These are phyloP conservation scores for Tuber indicum DNA, from an alignment of 495 filamentous ascomycete genomes.

Conservation along the genomic window DNA sequence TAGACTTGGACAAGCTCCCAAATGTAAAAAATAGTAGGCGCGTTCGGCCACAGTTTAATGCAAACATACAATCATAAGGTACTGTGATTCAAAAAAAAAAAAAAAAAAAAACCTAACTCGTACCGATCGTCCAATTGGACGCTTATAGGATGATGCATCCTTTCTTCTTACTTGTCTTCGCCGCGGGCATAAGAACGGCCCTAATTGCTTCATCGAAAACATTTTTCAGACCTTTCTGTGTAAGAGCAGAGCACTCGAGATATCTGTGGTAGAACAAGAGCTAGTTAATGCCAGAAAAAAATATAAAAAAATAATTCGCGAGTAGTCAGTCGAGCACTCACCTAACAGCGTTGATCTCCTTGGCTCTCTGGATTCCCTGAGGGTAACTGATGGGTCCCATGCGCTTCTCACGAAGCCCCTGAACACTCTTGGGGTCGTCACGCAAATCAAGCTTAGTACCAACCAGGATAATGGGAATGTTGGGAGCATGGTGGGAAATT, in stretches of 20 bases:
- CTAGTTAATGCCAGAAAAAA: not conserved
- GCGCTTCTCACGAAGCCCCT: conserved; percentile 70
- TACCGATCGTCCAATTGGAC: conserved; percentile 1
- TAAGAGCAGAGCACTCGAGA: conserved; percentile 95
- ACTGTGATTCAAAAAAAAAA: not conserved
- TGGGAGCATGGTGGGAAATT: conserved; percentile 92
- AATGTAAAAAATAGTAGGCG: not conserved
- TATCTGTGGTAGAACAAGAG: conserved; percentile 60
- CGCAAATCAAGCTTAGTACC: conserved; percentile 95
- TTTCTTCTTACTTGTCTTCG: conserved; percentile 23
- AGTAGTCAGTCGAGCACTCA: not conserved
- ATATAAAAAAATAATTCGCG: not conserved
- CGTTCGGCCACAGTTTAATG: not conserved
- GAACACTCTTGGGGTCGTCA: conserved; percentile 75
- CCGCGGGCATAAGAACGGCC: conserved; percentile 40
- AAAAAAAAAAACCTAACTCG: not conserved
- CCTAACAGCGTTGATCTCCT: conserved; percentile 71
- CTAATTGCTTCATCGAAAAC: conserved; percentile 95
- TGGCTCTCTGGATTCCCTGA: conserved; percentile 72
- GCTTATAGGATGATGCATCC: conserved; percentile 26
- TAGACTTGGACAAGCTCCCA: conserved; percentile 19
- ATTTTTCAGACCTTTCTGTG: conserved; percentile 90
- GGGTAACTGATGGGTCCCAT: conserved; percentile 92
- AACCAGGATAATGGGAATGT: conserved; percentile 92
- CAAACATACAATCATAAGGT: conserved; percentile 6